These are phyloP conservation scores for Raphanus sativus DNA, from an alignment of 345 rosid species.

Conservation along the genomic window DNA sequence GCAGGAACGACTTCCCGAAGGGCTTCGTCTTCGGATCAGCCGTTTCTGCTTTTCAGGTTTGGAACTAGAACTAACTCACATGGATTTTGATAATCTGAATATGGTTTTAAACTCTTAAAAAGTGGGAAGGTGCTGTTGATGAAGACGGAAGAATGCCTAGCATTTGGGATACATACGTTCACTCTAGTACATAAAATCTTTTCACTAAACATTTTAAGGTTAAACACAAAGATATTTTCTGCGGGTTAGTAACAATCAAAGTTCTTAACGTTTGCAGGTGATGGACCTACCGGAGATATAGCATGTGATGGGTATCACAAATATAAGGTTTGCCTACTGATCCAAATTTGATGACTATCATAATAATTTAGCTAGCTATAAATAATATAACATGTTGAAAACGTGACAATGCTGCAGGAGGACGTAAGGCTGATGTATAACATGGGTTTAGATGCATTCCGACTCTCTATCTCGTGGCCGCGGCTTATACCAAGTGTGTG, in stretches of 20 bases:
- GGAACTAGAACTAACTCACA: not conserved
- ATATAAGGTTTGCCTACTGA: conserved; percentile 44
- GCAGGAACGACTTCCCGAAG: conserved; percentile 52
- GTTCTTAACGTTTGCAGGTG: not conserved
- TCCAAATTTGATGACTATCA: not conserved
- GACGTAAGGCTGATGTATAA: conserved; percentile 68
- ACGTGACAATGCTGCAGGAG: conserved; percentile 41
- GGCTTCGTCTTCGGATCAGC: conserved; percentile 56
- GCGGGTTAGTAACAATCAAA: not conserved
- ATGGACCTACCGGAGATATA: conserved; percentile 46
- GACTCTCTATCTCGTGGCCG: conserved; percentile 77
- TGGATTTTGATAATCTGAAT: not conserved
- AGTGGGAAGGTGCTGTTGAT: conserved; percentile 58
- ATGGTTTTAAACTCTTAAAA: not conserved
- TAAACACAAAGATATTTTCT: not conserved
- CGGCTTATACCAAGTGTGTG: conserved; percentile 64
- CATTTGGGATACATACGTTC: conserved; percentile 54
- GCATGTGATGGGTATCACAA: conserved; percentile 59
- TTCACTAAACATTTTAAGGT: not conserved
- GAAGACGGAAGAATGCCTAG: conserved; percentile 62
- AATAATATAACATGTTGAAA: not conserved
- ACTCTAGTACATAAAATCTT: conserved; percentile 37
- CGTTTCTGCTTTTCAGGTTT: conserved; percentile 58
- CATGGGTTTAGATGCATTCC: conserved; percentile 61
- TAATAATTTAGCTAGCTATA: not conserved